Evolutionary conservation across 2,329 filamentous ascomycete genomes (phyloP).

Genomic region (Paecilomyces sp.): DNA sequence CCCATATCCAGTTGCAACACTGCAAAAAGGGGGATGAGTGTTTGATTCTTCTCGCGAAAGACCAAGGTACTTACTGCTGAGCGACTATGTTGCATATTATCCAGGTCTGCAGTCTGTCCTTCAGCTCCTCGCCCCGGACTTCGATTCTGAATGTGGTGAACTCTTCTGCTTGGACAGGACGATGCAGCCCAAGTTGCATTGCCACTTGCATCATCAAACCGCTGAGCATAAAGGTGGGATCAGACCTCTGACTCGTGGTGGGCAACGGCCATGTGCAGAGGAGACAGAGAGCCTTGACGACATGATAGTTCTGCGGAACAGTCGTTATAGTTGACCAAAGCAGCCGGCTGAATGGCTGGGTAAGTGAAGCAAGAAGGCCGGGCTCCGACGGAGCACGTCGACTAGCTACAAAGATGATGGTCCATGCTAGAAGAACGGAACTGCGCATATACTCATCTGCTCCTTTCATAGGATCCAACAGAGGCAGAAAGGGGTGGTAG

Average conservation of each 20-base stretch:
- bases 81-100: constrained; percentile 60
- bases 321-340: constrained; percentile 54
- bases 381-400: constrained; percentile 51
- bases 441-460: constrained; percentile 52
- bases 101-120: constrained; percentile 59
- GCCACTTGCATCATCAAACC: constrained; percentile 61
- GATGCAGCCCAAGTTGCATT: constrained; percentile 56
- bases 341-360: constrained; percentile 46
- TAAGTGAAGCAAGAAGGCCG: constrained; percentile 44
- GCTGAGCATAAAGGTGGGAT: constrained; percentile 57
- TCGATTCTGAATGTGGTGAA: constrained; percentile 43
- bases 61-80: constrained; percentile 46
- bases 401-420: constrained; percentile 54
- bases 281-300: constrained; percentile 56
- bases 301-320: constrained; percentile 55
- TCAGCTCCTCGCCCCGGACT: constrained; percentile 53
- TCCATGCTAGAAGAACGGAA: constrained; percentile 57
- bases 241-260: constrained; percentile 53
- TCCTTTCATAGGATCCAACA: constrained; percentile 48
- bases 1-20: constrained; percentile 57
- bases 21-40: constrained; percentile 18
- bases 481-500: constrained; percentile 57
- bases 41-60: background rate
- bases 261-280: constrained; percentile 59
- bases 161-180: constrained; percentile 54